phyloP scores from a whole-genome alignment of 257 asterid genomes.

The Datura wrightii region DNA sequence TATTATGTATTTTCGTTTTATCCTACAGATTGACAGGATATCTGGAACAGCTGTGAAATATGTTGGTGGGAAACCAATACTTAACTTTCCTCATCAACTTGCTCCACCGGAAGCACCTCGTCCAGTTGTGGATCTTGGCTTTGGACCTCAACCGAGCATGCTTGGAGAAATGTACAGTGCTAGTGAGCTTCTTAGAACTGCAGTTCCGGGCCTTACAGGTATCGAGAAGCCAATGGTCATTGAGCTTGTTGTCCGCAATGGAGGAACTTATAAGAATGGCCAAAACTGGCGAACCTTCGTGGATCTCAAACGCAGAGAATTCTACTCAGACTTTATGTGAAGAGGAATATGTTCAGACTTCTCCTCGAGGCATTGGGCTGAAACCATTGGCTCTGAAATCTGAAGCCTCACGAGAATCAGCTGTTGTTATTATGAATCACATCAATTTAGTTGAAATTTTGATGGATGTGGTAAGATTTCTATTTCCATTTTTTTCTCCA shows the following conservation, averaged over 20 bases:
- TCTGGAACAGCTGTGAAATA: conserved; percentile 76
- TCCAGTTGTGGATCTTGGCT: conserved; percentile 57
- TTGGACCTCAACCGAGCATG: conserved; percentile 50
- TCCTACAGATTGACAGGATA: conserved; percentile 67
- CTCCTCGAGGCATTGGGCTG: conserved; percentile 94
- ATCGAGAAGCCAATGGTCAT: conserved; percentile 70
- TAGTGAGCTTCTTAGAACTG: conserved; percentile 55
- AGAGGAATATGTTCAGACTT: conserved; percentile 70
- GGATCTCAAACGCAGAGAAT: conserved; percentile 51
- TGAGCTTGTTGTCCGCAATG: conserved; percentile 83
- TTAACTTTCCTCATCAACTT: conserved; percentile 54
- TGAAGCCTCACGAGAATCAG: conserved; percentile 86
- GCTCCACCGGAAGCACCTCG: conserved; percentile 52
- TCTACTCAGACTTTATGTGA: conserved; percentile 56
- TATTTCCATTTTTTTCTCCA: not conserved
- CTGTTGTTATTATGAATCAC: conserved; percentile 92
- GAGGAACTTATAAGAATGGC: conserved; percentile 72
- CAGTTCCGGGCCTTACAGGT: conserved; percentile 62
- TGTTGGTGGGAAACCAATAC: conserved; percentile 62
- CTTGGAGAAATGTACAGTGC: conserved; percentile 60
- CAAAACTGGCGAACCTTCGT: conserved; percentile 64
- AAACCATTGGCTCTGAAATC: conserved; percentile 76
- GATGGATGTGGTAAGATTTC: conserved; percentile 81
- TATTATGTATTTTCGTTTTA: not conserved
- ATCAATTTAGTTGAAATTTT: conserved; percentile 78